Conservation (phyloP, 2,329 filamentous ascomycete genomes). For the Aschersonia sp. region DNA sequence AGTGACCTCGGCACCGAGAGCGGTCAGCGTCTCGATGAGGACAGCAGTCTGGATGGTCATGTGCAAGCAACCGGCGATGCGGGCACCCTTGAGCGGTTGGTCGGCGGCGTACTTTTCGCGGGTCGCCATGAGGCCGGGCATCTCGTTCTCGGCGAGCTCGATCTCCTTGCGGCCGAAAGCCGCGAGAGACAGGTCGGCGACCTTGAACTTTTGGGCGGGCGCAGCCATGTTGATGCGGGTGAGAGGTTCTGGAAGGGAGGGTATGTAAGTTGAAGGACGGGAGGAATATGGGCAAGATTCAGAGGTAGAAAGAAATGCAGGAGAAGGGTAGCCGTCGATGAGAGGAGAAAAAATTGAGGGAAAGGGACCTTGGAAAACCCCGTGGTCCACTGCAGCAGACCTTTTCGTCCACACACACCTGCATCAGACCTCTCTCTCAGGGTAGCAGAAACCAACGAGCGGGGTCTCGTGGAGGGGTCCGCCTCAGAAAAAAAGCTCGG, state of each 20-base stretch:
- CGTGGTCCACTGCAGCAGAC: too few relatives aligned
- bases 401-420: too few relatives aligned
- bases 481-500: too few relatives aligned
- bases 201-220: slow-evolving; percentile 90
- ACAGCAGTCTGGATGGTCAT: slow-evolving; percentile 99
- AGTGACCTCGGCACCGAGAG: slow-evolving; percentile 94
- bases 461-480: too few relatives aligned
- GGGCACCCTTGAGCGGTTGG: slow-evolving; percentile 86
- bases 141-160: slow-evolving; percentile 89
- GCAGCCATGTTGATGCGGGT: slow-evolving; percentile 42
- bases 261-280: slow-evolving; percentile 1
- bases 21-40: slow-evolving; percentile 91
- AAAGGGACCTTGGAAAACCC: too few relatives aligned
- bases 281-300: slow-evolving; percentile 5
- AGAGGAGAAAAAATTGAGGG: too few relatives aligned
- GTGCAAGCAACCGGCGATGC: slow-evolving; percentile 96
- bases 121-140: slow-evolving; percentile 96
- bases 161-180: slow-evolving; percentile 99
- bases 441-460: too few relatives aligned
- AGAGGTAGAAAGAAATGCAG: too few relatives aligned
- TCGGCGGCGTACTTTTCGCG: slow-evolving; percentile 80
- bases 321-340: too few relatives aligned
- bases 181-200: slow-evolving; percentile 93
- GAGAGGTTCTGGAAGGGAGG: slow-evolving; percentile 4
- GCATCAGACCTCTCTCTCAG: too few relatives aligned